A percentile compares a stretch with the other conserved stretches of the same genome.
Evolutionary conservation across 2,329 filamentous ascomycete species (phyloP).

Genomic region (Byssothecium circinans): DNA sequence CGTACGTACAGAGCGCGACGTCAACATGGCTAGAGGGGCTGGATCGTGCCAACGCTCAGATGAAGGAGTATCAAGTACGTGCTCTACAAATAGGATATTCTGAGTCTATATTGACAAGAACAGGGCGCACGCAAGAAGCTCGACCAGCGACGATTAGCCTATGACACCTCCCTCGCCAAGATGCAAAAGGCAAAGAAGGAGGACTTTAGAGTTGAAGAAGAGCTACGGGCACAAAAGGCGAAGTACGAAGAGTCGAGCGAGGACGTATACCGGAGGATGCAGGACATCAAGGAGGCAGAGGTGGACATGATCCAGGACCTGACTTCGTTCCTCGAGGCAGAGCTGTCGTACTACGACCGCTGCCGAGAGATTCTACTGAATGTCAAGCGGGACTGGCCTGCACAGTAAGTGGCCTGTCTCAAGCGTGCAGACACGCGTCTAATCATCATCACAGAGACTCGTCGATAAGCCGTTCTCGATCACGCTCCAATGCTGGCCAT

Average conservation of each 20-base stretch:
- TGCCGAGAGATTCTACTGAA: conserved; percentile 80
- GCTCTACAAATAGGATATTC: neutral
- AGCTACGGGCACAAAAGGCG: conserved; percentile 84
- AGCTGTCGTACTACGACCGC: conserved; percentile 88
- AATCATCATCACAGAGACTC: conserved; percentile 29
- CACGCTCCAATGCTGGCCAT: conserved; percentile 65
- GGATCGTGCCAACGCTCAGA: conserved; percentile 84
- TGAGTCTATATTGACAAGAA: conserved; percentile 16
- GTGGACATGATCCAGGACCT: conserved; percentile 79
- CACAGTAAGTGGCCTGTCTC: conserved; percentile 50
- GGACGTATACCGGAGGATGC: conserved; percentile 88
- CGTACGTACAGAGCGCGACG: conserved; percentile 75
- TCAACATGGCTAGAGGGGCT: conserved; percentile 88
- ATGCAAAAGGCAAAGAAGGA: conserved; percentile 93
- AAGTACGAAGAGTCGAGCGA: conserved; percentile 97
- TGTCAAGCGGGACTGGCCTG: conserved; percentile 70
- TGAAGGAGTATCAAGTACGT: conserved; percentile 94
- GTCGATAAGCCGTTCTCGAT: conserved; percentile 49
- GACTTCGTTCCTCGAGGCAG: conserved; percentile 79
- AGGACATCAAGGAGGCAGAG: conserved; percentile 93
- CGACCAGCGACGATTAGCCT: conserved; percentile 83
- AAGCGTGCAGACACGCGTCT: conserved; percentile 9
- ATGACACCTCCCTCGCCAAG: conserved; percentile 86
- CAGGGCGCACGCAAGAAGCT: conserved; percentile 88
- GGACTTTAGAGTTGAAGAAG: conserved; percentile 90